Base-by-base conservation (phyloP, 352 stramenopile genomes). In the Albugo candida region DNA sequence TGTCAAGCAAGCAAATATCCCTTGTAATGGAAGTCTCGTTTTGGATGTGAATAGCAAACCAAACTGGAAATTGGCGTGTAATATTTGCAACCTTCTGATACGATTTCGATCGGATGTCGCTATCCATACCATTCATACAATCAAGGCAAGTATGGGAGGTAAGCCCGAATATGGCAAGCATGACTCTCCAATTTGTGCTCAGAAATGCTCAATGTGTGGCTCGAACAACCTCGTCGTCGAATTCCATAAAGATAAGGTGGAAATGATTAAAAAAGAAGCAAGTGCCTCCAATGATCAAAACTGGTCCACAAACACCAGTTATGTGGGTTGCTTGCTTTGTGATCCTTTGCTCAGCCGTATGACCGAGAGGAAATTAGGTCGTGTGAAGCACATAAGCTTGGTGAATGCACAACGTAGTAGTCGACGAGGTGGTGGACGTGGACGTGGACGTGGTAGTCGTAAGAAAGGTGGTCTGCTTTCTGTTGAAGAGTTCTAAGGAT, bases 21-120 rank as follows among this genome's bases (percentile, higher is more conserved):
- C 16, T 14, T 75, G 64, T 37, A 41, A 49, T 13, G 63, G 63
- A 5, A 70, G 58, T 17, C 57, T 75, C 46, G 63, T 74, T 5
- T 47, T 75, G 24, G 64, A 74, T 43, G 41, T 62, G 17, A 70
- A 70, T 40, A 66, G 53, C 31, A 64, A 69, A 36, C 64, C 64
- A 11, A 73, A 75, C 43, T 75, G 64, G 64, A 75, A 75, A 35
- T 52, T 74, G 45, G 58, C 59, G 12, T 74, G 64, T 47, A 75
- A 74, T 36, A 59, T 48, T 16, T 75, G 64, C 52, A 67, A 73
- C 34, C 52, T 60, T 34, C 46, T 75, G 5, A 55, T 74, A 43
- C 52, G 58, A 17, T 75, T 75, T 49, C 62, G 60, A 35, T 27
- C 49, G 6, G 53, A 46, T n/a, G 51, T 53, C 8, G 52, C 47